These are phyloP conservation scores for Rosa persica DNA, from an alignment of 306 rosid genomes.

Conservation along the genomic window DNA sequence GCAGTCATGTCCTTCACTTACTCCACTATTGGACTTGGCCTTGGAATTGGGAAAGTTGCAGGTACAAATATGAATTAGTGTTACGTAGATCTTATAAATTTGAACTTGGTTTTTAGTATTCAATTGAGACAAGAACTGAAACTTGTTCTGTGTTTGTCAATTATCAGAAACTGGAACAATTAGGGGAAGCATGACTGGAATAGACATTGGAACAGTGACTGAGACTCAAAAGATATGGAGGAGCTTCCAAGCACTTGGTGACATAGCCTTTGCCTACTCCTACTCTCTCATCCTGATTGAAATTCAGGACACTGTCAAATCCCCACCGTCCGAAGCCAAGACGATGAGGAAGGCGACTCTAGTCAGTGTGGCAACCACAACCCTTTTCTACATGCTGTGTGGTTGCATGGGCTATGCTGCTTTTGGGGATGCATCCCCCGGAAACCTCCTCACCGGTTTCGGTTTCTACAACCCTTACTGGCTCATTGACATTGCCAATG, in stretches of 20 bases:
- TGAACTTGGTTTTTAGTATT: not conserved
- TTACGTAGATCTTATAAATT: not conserved
- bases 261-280: conserved; percentile 87
- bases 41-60: conserved; percentile 62
- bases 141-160: not conserved
- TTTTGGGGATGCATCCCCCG: conserved; percentile 71
- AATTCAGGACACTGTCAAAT: conserved; percentile 88
- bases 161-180: conserved; percentile 44
- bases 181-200: conserved; percentile 59
- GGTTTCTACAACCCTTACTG: conserved; percentile 79
- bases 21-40: conserved; percentile 79
- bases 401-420: conserved; percentile 92
- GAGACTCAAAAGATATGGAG: conserved; percentile 65
- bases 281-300: conserved; percentile 79
- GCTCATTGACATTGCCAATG: conserved; percentile 81
- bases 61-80: conserved; percentile 32
- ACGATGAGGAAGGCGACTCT: conserved; percentile 75
- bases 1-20: conserved; percentile 90
- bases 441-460: conserved; percentile 85
- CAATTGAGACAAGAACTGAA: not conserved
- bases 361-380: conserved; percentile 55
- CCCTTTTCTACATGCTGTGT: conserved; percentile 68
- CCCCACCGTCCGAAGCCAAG: conserved; percentile 83
- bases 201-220: conserved; percentile 57
- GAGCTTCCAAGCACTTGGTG: conserved; percentile 80